Conservation (phyloP, 2,329 filamentous ascomycete genomes). For the Aspergillus flavus region DNA sequence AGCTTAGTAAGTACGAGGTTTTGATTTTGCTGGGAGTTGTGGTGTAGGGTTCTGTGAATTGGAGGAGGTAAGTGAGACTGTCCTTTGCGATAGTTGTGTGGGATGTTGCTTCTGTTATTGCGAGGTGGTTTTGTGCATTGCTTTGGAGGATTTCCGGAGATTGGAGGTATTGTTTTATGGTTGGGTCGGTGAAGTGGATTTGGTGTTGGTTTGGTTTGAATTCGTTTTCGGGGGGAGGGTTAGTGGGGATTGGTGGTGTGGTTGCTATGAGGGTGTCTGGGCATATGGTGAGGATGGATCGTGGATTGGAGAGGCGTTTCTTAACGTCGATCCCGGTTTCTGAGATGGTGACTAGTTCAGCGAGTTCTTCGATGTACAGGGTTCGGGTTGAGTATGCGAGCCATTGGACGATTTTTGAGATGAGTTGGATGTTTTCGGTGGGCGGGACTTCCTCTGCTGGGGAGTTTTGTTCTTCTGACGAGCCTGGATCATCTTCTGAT, state of each 20-base stretch:
- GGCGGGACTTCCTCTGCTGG: slow-evolving; percentile 75
- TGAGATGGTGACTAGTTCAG: neutral
- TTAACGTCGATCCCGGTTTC: neutral
- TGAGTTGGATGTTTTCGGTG: neutral
- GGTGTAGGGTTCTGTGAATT: neutral
- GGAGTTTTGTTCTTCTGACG: slow-evolving; percentile 50
- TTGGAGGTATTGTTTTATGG: slow-evolving; percentile 1
- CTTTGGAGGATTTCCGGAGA: neutral
- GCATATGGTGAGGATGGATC: neutral
- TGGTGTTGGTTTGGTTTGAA: neutral
- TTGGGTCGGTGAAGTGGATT: neutral
- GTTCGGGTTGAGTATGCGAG: neutral
- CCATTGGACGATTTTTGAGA: slow-evolving; percentile 3
- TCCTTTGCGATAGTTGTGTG: slow-evolving; percentile 3
- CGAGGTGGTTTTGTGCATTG: neutral
- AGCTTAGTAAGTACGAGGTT: neutral
- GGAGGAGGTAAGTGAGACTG: slow-evolving; percentile 1
- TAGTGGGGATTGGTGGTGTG: neutral
- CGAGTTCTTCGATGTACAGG: slow-evolving; percentile 4
- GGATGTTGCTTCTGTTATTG: neutral
- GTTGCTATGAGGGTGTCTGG: neutral
- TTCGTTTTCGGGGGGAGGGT: neutral
- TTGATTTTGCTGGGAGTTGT: neutral
- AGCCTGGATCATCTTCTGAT: slow-evolving; percentile 98
- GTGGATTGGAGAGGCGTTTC: neutral